Base-by-base conservation (phyloP, 768 basidiomycete species). In the Rubroboletus satanas region DNA sequence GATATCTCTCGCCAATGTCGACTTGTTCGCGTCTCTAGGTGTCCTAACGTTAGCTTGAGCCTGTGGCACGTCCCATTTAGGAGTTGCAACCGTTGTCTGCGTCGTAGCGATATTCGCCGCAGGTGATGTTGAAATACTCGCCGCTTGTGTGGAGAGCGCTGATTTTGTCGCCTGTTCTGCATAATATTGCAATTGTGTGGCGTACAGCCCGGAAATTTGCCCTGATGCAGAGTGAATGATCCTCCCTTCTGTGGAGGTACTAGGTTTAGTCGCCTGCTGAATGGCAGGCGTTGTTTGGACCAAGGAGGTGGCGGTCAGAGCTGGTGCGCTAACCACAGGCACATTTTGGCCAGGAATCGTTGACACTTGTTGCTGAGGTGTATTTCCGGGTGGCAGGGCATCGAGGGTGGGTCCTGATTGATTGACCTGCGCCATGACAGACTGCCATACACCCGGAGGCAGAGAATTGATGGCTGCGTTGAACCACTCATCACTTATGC, bases 1-100 rank as follows among this genome's bases (percentile, higher is more conserved):
- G 43, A 87, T 71, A 65, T 85, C 83, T 42, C 72, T 76, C 2
- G 85, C 84, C 28, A 87, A 73, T 41, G 73, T 74, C 44, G 68
- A 77, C 58, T 73, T 79, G 62, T 83, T 74, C 7, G 79, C 82
- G 29, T 80, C 68, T 33, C 65, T 66, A 15, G 72, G 73, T 1
- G 70, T 67, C 41, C 64, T 70, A 21, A 17, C 21, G n/a, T 31
- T 44, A 21, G 45, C 23, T 21, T 38, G 47, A 26, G 14, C 21
- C 18, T 45, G 48, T 26, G 45, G 32, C 5, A 17, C 38, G 18
- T 45, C 47, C 42, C 43, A 49, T 39, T 35, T 41, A 10, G 66
- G 63, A 36, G 57, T 65, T 31, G 21, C 39, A 14, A 35, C 26
- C 18, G 8, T 21, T 12, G 48, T 39, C 39, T 56, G 59, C 12